A percentile compares a stretch with the other conserved stretches of the same genome.
Conservation (phyloP, 495 filamentous ascomycete genomes). For the Aspergillus saccharolyticus region DNA sequence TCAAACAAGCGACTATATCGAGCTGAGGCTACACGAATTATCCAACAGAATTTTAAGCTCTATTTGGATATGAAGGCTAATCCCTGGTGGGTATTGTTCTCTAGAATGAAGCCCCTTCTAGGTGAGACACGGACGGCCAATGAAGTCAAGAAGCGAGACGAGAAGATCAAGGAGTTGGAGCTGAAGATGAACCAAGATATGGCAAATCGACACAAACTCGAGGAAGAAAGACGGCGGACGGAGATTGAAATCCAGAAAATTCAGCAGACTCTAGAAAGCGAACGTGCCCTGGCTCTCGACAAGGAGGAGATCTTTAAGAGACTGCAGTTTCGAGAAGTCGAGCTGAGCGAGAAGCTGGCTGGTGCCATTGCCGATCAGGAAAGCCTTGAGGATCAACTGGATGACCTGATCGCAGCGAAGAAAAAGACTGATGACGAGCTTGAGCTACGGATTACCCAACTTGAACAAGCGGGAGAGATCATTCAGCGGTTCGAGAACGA, state of each 20-base stretch:
- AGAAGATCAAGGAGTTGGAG: conserved; percentile 82
- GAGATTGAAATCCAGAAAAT: conserved; percentile 83
- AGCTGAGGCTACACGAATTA: conserved; percentile 89
- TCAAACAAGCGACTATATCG: conserved; percentile 90
- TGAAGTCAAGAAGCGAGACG: conserved; percentile 90
- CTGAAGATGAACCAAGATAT: conserved; percentile 74
- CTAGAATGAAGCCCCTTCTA: conserved; percentile 91
- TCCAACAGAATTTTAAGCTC: conserved; percentile 86
- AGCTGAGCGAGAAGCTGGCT: conserved; percentile 84
- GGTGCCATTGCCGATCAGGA: conserved; percentile 96
- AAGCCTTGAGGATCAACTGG: conserved; percentile 84
- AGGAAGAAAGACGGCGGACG: conserved; percentile 86
- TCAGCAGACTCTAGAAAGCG: conserved; percentile 89
- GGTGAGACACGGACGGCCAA: conserved; percentile 85
- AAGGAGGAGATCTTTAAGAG: conserved; percentile 98
- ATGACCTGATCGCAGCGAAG: conserved; percentile 82
- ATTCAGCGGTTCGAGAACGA: conserved; percentile 80
- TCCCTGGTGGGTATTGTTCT: conserved; percentile 95
- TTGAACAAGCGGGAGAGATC: conserved; percentile 87
- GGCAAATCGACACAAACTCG: conserved; percentile 69
- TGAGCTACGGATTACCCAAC: conserved; percentile 68
- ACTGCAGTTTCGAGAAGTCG: conserved; percentile 80
- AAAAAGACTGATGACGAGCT: conserved; percentile 83
- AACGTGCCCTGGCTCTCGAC: conserved; percentile 88
- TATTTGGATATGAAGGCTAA: conserved; percentile 84